Evolutionary conservation across 768 basidiomycete species (phyloP), one percentile per base, ranked within the genome.

Genomic region (Podaxis mareebaensis): DNA sequence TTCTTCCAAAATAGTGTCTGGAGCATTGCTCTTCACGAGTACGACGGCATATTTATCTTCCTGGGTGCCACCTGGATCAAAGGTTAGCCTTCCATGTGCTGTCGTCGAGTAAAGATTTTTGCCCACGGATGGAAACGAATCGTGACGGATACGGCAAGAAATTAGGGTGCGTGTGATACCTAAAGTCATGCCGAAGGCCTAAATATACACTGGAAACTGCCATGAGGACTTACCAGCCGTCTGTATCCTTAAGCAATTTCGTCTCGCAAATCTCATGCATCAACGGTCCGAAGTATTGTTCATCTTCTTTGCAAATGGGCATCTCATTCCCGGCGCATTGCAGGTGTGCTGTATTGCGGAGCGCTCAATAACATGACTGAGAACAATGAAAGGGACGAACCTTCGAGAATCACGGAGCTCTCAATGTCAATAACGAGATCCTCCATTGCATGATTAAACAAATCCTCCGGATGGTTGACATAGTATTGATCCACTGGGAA

Each of bases 241-340:
- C 92, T n/a, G 83, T 75, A 68, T 95, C 94, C 64, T 77, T 83
- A 12, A 75, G 72, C 3, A 96, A 79, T 36, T 82, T 79, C 3
- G 78, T 74, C 49, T 87, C 78, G 68, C 92, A 94, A 17, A 95
- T 70, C 42, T 83, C 78, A 13, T 76, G 76, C 56, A 87, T 79
- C 53, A 76, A 69, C 4, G 84, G 79, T 6, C 92, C 94, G 69
- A 96, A 96, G 75, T 89, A 96, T 17, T 73, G 68, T 38, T 79
- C 77, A 65, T 95, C 95, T 13, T 84, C 85, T 0, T 74, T 65
- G 17, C 83, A 85, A 24, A 95, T 67, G 0, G 94, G 94, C 85
- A 96, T 90, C 74, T 96, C 95, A 60, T 88, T 79, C 0, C 85
- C 92, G 17, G 94, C 95, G 67, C 93, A 96, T 71, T 96, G 95